A percentile compares a stretch with the other conserved stretches of the same genome.
Evolutionary conservation across 352 stramenopile species (phyloP).

Genomic region (Plasmopara halstedii): DNA sequence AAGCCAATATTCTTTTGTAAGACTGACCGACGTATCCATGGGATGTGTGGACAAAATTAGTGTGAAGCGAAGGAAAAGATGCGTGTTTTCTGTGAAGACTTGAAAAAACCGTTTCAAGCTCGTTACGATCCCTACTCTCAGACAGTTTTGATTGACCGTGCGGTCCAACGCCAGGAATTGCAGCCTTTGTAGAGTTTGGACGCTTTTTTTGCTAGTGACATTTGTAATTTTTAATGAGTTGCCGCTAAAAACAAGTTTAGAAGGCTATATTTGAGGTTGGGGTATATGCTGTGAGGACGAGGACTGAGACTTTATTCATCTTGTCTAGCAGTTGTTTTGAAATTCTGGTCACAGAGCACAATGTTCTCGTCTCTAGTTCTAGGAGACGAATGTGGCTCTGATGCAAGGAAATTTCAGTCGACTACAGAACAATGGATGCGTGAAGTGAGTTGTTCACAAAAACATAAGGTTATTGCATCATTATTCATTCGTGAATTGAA

Average conservation of each 20-base stretch:
- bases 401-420: conserved; percentile 44
- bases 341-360: conserved; percentile 4
- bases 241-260: not conserved
- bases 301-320: not conserved
- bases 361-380: conserved; percentile 32
- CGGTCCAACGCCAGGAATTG: conserved; percentile 55
- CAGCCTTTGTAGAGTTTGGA: not conserved
- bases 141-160: conserved; percentile 74
- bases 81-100: conserved; percentile 91
- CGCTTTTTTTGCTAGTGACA: too few relatives aligned
- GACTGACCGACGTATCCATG: not conserved
- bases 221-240: not conserved
- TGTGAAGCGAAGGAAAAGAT: conserved; percentile 91
- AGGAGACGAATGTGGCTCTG: conserved; percentile 12
- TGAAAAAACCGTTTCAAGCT: conserved; percentile 94
- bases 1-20: not conserved
- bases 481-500: not conserved
- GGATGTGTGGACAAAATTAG: conserved; percentile 23
- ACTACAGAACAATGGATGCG: conserved; percentile 57
- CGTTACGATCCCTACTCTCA: conserved; percentile 91
- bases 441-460: conserved; percentile 24
- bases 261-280: conserved; percentile 14
- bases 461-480: too few relatives aligned
- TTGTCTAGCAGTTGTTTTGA: conserved; percentile 13
- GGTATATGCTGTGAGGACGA: conserved; percentile 16